phyloP scores from a whole-genome alignment of 768 basidiomycete species.

The Termitomyces sp. region DNA sequence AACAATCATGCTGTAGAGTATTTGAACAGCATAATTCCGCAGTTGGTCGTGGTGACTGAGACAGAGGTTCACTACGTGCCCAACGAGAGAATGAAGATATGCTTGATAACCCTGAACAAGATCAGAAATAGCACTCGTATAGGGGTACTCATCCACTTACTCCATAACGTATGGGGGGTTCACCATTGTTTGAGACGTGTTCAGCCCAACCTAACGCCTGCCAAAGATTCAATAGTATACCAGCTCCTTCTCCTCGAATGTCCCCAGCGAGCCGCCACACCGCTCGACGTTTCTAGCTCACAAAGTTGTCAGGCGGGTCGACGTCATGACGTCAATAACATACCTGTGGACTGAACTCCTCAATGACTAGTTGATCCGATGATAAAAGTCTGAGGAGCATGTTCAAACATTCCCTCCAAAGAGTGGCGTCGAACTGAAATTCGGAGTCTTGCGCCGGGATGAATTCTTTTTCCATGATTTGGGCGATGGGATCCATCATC shows the following conservation, averaged over 20 bases:
- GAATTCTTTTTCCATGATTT: slow-evolving; percentile 76
- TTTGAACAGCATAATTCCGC: slow-evolving; percentile 85
- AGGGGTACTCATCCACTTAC: slow-evolving; percentile 43
- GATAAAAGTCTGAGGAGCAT: slow-evolving; percentile 84
- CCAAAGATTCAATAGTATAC: slow-evolving; percentile 79
- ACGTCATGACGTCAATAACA: slow-evolving; percentile 10
- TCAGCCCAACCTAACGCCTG: slow-evolving; percentile 80
- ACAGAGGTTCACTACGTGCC: slow-evolving; percentile 87
- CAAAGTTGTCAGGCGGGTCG: slow-evolving; percentile 3
- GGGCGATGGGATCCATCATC: slow-evolving; percentile 79
- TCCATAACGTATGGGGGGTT: slow-evolving; percentile 60
- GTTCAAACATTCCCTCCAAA: slow-evolving; percentile 82
- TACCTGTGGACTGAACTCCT: slow-evolving; percentile 93
- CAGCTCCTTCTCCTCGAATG: slow-evolving; percentile 87
- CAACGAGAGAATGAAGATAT: slow-evolving; percentile 79
- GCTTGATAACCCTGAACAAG: slow-evolving; percentile 73
- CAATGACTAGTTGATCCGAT: slow-evolving; percentile 89
- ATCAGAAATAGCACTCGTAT: slow-evolving; percentile 6
- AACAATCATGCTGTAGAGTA: slow-evolving; percentile 94
- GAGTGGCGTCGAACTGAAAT: slow-evolving; percentile 62
- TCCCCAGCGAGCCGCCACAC: slow-evolving; percentile 97
- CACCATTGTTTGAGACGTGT: slow-evolving; percentile 46
- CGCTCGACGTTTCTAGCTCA: slow-evolving; percentile 79
- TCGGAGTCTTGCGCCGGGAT: slow-evolving; percentile 66
- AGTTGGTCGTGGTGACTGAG: slow-evolving; percentile 93